Conservation (phyloP, 108 stramenopile genomes). For the Cyclotella cryptica region DNA sequence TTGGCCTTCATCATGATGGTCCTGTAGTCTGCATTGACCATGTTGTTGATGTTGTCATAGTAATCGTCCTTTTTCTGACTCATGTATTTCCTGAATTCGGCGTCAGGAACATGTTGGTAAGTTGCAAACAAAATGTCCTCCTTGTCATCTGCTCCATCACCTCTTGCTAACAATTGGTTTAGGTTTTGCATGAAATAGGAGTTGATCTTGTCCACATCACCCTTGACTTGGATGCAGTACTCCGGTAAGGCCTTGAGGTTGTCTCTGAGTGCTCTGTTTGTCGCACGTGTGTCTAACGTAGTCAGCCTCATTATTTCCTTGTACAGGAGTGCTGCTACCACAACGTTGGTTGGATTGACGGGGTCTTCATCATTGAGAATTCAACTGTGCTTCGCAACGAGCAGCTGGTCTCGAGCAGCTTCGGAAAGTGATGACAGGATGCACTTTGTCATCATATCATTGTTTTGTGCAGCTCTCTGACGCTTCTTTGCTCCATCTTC, state of each 20-base stretch:
- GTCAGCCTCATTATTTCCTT: slow-evolving; percentile 15
- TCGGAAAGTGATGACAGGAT: background rate
- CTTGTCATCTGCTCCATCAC: slow-evolving; percentile 4
- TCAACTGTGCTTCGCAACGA: background rate
- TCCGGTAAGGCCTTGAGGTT: background rate
- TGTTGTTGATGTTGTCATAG: background rate
- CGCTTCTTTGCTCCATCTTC: background rate
- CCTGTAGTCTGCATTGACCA: background rate
- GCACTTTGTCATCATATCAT: background rate
- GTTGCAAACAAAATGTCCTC: slow-evolving; percentile 7
- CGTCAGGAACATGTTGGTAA: background rate
- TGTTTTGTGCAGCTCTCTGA: slow-evolving; percentile 11
- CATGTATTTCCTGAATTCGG: slow-evolving; percentile 11
- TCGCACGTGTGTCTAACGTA: slow-evolving; percentile 9
- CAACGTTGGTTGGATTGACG: background rate
- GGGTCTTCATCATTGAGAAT: background rate
- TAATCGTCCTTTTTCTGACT: slow-evolving; percentile 1
- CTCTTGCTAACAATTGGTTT: slow-evolving; percentile 11
- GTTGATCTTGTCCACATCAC: slow-evolving; percentile 8
- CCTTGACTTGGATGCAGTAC: background rate
- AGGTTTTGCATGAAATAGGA: slow-evolving; percentile 1
- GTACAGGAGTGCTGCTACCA: background rate
- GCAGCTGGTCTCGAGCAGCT: background rate
- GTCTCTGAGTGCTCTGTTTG: slow-evolving; percentile 14
- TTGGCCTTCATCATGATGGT: background rate